phyloP scores from a whole-genome alignment of 768 basidiomycete genomes.

The Rhizopogon salebrosus region DNA sequence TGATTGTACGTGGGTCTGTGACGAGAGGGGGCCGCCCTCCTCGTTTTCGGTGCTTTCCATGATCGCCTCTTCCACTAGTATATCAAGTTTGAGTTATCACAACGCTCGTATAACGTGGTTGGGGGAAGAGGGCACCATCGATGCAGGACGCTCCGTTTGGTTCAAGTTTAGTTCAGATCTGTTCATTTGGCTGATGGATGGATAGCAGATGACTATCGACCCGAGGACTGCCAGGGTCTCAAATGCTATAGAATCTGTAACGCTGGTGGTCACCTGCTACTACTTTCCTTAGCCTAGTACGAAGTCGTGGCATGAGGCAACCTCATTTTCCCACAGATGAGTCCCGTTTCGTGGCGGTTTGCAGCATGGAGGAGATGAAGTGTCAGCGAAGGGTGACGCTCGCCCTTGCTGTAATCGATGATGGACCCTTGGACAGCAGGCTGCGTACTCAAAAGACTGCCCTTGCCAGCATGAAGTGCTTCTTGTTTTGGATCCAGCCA shows the following conservation, averaged over 20 bases:
- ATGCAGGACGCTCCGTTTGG: background rate
- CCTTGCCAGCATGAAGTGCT: constrained; percentile 1
- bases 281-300: too few relatives aligned
- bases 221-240: background rate
- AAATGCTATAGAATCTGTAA: background rate
- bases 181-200: background rate
- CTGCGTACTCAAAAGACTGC: background rate
- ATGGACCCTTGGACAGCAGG: background rate
- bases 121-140: background rate
- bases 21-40: too few relatives aligned
- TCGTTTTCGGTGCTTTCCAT: background rate
- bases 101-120: background rate
- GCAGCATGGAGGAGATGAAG: constrained; percentile 5
- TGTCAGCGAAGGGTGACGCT: background rate
- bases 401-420: background rate
- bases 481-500: constrained; percentile 11
- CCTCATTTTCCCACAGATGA: constrained; percentile 20
- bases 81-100: background rate
- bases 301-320: constrained; percentile 18
- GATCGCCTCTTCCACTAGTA: background rate
- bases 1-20: too few relatives aligned
- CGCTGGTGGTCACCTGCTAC: background rate
- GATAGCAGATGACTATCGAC: background rate
- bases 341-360: constrained; percentile 9
- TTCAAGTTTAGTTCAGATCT: background rate